Base-by-base conservation (phyloP, 371 early-diverging fungal species). In the Rhizomucor miehei region DNA sequence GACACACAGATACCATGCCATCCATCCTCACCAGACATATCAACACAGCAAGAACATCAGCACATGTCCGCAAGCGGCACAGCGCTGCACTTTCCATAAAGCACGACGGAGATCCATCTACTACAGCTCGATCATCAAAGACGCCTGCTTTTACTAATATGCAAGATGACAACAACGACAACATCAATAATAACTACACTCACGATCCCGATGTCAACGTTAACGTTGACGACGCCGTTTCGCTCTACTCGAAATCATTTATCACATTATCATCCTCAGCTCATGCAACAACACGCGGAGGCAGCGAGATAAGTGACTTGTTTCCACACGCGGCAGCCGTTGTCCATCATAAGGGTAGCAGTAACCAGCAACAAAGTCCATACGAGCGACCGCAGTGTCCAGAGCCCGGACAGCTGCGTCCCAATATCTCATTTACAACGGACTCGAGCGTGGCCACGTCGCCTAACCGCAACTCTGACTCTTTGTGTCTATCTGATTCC, bases 1-100 rank as follows among this genome's bases (percentile, higher is more conserved):
- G 59, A 25, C 62, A 56, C 34, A 66, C 56, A 1, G 54, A 62
- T 34, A 66, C 56, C 17, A 61, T 62, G 47, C 59, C 62, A 14
- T 55, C 59, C 41, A 16, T 41, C 12, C 19, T 41, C 4, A 19
- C 19, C 19, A 41, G 16, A 11, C 46, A 29, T 55, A 14, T 48
- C 52, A 13, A 44, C 51, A 10, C 47, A 52, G 21, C 49, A 41
- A 48, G 41, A 53, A 34, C 48, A 13, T 29, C 52, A 12, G 24
- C 39, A 11, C 45, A 52, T 10, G 36, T 55, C 12, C 56, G 67
- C 6, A 69, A 73, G 47, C 60, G 73, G 20, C 67, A 66, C 19
- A 67, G 67, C 52, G 67, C 66, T 11, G 65, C 61, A 1, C 17
- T 71, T 0, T 57, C 64, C 20, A 14, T 48, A 14, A 24, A 48